These are phyloP conservation scores for Cerrena zonata DNA, from an alignment of 1,284 basidiomycete species.

Conservation along the genomic window DNA sequence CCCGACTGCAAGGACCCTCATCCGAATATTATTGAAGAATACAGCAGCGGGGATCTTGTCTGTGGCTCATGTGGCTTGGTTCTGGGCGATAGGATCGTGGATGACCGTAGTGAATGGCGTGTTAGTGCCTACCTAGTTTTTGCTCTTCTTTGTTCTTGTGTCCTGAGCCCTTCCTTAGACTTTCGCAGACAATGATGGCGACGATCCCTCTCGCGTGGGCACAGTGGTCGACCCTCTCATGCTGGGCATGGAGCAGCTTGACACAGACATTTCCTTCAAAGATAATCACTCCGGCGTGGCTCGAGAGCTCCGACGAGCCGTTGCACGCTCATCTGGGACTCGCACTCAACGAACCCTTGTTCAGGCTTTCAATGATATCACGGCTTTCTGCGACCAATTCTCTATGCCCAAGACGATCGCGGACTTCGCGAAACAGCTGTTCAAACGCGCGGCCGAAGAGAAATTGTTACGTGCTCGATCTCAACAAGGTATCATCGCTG, in stretches of 20 bases:
- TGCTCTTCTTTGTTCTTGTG: slow-evolving; percentile 14
- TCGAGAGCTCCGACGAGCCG: slow-evolving; percentile 87
- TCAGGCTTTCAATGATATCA: slow-evolving; percentile 86
- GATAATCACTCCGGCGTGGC: slow-evolving; percentile 93
- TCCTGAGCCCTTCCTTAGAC: slow-evolving; percentile 52
- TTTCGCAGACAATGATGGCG: slow-evolving; percentile 98
- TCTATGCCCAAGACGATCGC: slow-evolving; percentile 91
- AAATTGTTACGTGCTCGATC: slow-evolving; percentile 89
- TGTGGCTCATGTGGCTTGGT: slow-evolving; percentile 95
- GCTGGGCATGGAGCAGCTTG: slow-evolving; percentile 89
- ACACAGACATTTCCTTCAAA: slow-evolving; percentile 90
- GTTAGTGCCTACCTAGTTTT: slow-evolving; percentile 46
- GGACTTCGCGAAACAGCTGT: slow-evolving; percentile 94
- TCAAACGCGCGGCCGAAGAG: slow-evolving; percentile 94
- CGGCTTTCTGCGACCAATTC: slow-evolving; percentile 91
- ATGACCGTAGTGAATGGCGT: slow-evolving; percentile 96
- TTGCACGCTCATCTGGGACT: slow-evolving; percentile 68
- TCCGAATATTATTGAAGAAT: slow-evolving; percentile 94
- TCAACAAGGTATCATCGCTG: slow-evolving; percentile 88
- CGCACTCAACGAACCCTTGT: slow-evolving; percentile 81
- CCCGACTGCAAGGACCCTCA: slow-evolving; percentile 91
- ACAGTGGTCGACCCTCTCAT: slow-evolving; percentile 89
- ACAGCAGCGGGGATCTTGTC: slow-evolving; percentile 94
- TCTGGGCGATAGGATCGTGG: slow-evolving; percentile 91
- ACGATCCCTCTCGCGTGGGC: slow-evolving; percentile 99